These are phyloP conservation scores for Laburnicola sp. DNA, from an alignment of 2,329 filamentous ascomycete species.

Conservation along the genomic window DNA sequence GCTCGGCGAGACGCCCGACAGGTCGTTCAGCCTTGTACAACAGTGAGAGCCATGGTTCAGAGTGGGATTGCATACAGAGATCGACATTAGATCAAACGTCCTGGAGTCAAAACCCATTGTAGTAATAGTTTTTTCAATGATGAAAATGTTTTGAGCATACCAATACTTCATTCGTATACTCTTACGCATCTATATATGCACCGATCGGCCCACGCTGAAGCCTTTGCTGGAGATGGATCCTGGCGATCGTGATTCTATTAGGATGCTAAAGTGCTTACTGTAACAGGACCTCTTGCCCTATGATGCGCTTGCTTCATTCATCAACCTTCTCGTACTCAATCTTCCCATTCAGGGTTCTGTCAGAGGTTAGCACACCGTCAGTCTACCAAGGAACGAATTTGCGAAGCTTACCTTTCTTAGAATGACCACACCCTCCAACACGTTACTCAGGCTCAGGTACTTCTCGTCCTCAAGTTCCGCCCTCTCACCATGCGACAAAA, in stretches of 20 bases:
- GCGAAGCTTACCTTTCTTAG: conserved; percentile 80
- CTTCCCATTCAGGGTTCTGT: conserved; percentile 53
- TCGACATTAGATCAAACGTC: no score
- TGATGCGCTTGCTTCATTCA: not conserved
- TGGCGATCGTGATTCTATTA: conserved; percentile 32
- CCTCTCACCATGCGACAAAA: conserved; percentile 91
- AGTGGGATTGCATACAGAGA: no score
- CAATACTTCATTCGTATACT: conserved; percentile 30
- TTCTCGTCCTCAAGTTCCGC: conserved; percentile 97
- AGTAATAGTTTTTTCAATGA: no score
- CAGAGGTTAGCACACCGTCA: conserved; percentile 15
- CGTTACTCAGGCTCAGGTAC: conserved; percentile 89
- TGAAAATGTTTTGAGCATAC: conserved; percentile 3
- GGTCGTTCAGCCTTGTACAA: no score
- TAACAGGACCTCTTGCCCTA: not conserved
- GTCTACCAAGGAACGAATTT: not conserved
- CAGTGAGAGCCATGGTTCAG: no score
- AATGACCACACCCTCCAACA: conserved; percentile 92
- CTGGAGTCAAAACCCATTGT: no score
- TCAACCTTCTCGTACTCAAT: conserved; percentile 26
- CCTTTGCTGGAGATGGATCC: conserved; percentile 9
- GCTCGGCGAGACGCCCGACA: no score
- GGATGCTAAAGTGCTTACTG: conserved; percentile 24
- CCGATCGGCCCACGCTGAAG: conserved; percentile 19
- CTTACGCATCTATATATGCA: conserved; percentile 37